phyloP scores from a whole-genome alignment of 2,329 filamentous ascomycete species.

The Alternaria ventricosa region DNA sequence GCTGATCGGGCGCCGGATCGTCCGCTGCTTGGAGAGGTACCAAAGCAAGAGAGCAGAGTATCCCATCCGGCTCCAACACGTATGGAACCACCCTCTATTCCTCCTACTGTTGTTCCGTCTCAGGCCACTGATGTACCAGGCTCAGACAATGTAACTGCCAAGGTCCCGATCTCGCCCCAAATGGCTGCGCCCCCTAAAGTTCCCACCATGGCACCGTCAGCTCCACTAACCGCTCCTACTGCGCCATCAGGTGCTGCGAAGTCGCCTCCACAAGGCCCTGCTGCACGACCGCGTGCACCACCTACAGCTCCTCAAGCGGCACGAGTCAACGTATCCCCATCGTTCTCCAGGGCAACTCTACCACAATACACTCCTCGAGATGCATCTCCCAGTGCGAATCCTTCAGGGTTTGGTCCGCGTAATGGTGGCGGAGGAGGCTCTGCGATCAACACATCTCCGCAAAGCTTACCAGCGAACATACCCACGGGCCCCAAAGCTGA shows the following conservation, averaged over 20 bases:
- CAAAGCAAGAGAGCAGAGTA: conserved; percentile 28
- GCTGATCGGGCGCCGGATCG: conserved; percentile 45
- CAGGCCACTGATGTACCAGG: conserved; percentile 8
- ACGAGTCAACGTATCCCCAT: conserved; percentile 42
- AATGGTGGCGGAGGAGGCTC: conserved; percentile 21
- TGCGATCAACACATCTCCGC: conserved; percentile 45
- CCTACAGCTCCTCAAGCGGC: conserved; percentile 45
- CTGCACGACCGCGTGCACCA: conserved; percentile 34
- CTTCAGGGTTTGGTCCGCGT: conserved; percentile 35
- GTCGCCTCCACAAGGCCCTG: conserved; percentile 41
- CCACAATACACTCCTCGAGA: conserved; percentile 34
- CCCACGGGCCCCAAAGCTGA: conserved; percentile 51
- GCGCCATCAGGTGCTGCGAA: conserved; percentile 23
- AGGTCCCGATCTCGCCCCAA: conserved; percentile 14
- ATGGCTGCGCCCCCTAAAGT: conserved; percentile 13
- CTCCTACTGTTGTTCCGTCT: conserved; percentile 20
- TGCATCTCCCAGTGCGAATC: conserved; percentile 35
- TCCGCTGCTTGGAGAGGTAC: conserved; percentile 22
- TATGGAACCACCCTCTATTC: conserved; percentile 30
- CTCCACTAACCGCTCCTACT: conserved; percentile 9
- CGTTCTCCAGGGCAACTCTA: conserved; percentile 38
- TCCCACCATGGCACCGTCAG: conserved; percentile 1
- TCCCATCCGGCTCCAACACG: conserved; percentile 22
- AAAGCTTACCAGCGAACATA: conserved; percentile 45
- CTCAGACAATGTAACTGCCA: conserved; percentile 23